Evolutionary conservation across 345 rosid species (phyloP).

Genomic region (Lenwebbia sp.): DNA sequence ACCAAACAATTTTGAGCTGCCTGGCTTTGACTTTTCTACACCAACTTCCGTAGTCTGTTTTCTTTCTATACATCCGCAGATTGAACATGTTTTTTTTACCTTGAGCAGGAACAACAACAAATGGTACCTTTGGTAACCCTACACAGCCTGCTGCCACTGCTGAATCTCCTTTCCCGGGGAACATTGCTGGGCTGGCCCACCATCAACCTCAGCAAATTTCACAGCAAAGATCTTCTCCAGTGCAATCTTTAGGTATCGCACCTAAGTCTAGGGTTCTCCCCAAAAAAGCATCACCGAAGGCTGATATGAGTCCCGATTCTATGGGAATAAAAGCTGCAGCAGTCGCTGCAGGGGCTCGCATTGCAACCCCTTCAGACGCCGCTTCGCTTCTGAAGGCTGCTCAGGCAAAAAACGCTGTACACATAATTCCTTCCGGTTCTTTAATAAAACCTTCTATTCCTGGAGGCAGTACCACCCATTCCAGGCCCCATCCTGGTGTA

Average conservation of each 20-base stretch:
- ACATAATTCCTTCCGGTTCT: slow-evolving; percentile 33
- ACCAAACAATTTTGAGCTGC: not conserved
- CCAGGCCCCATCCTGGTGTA: slow-evolving; percentile 18
- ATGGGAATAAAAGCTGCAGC: slow-evolving; percentile 59
- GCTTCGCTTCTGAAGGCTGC: slow-evolving; percentile 47
- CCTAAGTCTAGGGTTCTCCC: slow-evolving; percentile 11
- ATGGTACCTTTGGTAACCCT: slow-evolving; percentile 13
- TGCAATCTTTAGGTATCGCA: not conserved
- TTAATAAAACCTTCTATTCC: slow-evolving; percentile 25
- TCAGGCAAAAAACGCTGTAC: slow-evolving; percentile 44
- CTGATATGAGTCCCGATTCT: slow-evolving; percentile 32
- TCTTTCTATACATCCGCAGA: not conserved
- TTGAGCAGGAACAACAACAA: slow-evolving; percentile 18
- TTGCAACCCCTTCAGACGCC: slow-evolving; percentile 43
- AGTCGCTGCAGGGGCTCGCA: slow-evolving; percentile 73
- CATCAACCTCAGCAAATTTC: slow-evolving; percentile 12
- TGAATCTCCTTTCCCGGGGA: slow-evolving; percentile 21
- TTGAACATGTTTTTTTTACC: not conserved
- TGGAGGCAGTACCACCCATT: slow-evolving; percentile 18
- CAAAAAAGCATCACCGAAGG: slow-evolving; percentile 22
- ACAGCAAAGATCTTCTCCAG: not conserved
- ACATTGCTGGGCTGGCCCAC: slow-evolving; percentile 20
- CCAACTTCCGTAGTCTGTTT: not conserved
- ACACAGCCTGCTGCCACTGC: slow-evolving; percentile 5
- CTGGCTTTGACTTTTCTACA: not conserved